Conservation (phyloP, 2,329 filamentous ascomycete genomes). For the Westerdykella aurantiaca region DNA sequence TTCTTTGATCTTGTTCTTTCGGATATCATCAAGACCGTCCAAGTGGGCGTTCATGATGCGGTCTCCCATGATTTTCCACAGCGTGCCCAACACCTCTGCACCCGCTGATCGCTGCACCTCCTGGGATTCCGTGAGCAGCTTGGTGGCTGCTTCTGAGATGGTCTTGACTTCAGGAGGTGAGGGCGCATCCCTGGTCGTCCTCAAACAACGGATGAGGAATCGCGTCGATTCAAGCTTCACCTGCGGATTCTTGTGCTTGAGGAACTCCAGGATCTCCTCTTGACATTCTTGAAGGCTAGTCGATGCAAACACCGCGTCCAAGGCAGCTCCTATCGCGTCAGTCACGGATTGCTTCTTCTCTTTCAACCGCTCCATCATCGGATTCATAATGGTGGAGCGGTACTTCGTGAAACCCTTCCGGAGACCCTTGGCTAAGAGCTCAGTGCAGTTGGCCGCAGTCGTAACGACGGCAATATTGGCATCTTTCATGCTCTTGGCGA, state of each 20-base stretch:
- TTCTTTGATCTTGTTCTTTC: conserved; percentile 93
- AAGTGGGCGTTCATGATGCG: conserved; percentile 89
- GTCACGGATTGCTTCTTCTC: conserved; percentile 91
- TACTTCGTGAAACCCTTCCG: conserved; percentile 75
- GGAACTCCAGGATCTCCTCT: conserved; percentile 80
- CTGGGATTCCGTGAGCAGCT: conserved; percentile 81
- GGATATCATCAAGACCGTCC: conserved; percentile 88
- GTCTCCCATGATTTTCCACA: conserved; percentile 99
- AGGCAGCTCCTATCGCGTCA: conserved; percentile 77
- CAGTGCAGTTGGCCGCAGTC: conserved; percentile 87
- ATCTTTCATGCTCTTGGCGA: conserved; percentile 98
- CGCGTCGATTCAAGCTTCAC: conserved; percentile 94
- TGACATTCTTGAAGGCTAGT: conserved; percentile 77
- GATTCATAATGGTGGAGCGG: conserved; percentile 70
- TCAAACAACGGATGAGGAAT: conserved; percentile 83
- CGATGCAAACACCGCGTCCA: conserved; percentile 64
- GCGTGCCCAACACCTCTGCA: conserved; percentile 82
- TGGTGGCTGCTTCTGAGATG: conserved; percentile 85
- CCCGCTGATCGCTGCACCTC: conserved; percentile 81
- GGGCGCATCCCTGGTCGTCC: conserved; percentile 76
- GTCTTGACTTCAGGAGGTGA: conserved; percentile 74
- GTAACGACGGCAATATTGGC: conserved; percentile 94
- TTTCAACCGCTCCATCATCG: conserved; percentile 92
- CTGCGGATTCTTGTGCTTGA: conserved; percentile 94
- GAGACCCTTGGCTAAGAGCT: conserved; percentile 79